Evolutionary conservation across 306 rosid genomes (phyloP), one percentile per base, ranked within the genome.

Genomic region (Prinsepia uniflora): DNA sequence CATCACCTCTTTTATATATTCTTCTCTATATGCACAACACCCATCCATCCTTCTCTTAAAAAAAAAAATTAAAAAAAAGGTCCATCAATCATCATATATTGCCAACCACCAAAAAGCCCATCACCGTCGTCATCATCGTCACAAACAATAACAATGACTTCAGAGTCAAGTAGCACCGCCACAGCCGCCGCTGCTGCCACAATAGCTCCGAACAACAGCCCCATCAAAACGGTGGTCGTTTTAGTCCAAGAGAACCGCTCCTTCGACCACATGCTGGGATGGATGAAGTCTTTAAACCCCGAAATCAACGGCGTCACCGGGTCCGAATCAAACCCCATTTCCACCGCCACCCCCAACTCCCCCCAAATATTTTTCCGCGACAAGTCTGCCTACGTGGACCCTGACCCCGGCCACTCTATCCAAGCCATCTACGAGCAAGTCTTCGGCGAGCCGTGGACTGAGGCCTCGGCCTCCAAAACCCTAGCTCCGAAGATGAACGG

Each of bases 241-340:
- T 78, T 92, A 81, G 95, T 92, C 10, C 94, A 89, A 76, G 98
- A 92, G 63, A 92, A 92, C 85, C 95, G 98, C 40, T 92, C 96
- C 62, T 92, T 92, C 69, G 98, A 92, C 78, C 96, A 92, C 88
- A 83, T 92, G 73, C 58, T 92, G 2, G 98, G 98, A 10, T 92
- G 96, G 98, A 84, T 87, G 94, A 92, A 87, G 58, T 70, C 94
- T 34, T 68, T 86, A 41, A 86, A 89, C 79, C 84, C 88, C 0
- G 81, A 84, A 48, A 92, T 92, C 65, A 59, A 87, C 45, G 98
- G 98, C 10, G 90, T 92, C 10, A 78, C 81, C 6, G 82, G 84
- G 17, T 47, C 80, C n/a, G 84, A 84, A 42, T 89, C 87, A 0
- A 89, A 86, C 49, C 86, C 79, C 4, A 49, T 84, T 55, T 84